A percentile compares a stretch with the other conserved stretches of the same genome.
Evolutionary conservation across 1,284 basidiomycete genomes (phyloP).

Genomic region (Irpex sp.): DNA sequence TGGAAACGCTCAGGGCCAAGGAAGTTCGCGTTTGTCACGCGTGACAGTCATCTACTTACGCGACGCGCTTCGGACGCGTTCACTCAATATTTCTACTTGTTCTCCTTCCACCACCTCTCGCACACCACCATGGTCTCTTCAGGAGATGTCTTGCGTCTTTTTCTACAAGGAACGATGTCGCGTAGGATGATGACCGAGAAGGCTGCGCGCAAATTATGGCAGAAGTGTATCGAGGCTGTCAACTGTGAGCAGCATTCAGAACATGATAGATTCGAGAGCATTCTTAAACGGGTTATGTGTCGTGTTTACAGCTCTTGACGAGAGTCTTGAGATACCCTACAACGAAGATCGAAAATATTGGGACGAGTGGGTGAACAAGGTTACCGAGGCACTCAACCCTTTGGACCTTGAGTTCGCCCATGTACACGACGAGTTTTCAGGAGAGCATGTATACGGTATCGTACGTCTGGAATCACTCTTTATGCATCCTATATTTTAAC

Average conservation of each 20-base stretch:
- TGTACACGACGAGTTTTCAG: conserved; percentile 60
- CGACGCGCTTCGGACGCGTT: conserved; percentile 14
- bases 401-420: conserved; percentile 70
- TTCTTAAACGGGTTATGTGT: not conserved
- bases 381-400: conserved; percentile 61
- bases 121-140: conserved; percentile 36
- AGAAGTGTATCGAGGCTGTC: conserved; percentile 61
- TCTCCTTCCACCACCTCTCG: conserved; percentile 3
- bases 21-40: not conserved
- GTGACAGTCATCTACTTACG: conserved; percentile 7
- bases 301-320: conserved; percentile 44
- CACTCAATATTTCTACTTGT: not conserved
- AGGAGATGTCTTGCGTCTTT: conserved; percentile 67
- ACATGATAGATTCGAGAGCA: not conserved
- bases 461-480: conserved; percentile 35
- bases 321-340: conserved; percentile 43
- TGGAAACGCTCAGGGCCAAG: no score
- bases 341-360: conserved; percentile 45
- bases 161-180: conserved; percentile 73
- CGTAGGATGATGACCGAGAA: conserved; percentile 59
- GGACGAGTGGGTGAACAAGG: conserved; percentile 51
- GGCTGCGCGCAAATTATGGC: conserved; percentile 63
- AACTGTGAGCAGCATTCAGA: conserved; percentile 36
- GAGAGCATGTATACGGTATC: conserved; percentile 60
- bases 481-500: not conserved